Base-by-base conservation (phyloP, 495 filamentous ascomycete species). In the Hypoxylon crocopeplum region DNA sequence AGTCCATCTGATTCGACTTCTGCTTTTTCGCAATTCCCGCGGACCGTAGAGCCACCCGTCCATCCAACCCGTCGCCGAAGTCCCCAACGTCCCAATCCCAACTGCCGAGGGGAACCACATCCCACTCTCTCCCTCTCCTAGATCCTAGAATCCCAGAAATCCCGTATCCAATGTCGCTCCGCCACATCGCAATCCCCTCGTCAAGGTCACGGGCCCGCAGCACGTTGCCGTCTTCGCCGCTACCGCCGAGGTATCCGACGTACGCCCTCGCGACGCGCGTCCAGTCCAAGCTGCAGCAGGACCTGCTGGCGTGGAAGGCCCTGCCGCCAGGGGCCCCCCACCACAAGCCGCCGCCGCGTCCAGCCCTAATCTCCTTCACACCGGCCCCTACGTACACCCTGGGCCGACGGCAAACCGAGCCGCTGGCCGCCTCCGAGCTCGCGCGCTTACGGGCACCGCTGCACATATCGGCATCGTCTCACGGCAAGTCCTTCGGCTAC, bases 331-430 rank as follows among this genome's bases (percentile, higher is more conserved):
- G n/a, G n/a, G n/a, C n/a, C n/a, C n/a, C n/a, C n/a, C n/a, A n/a
- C n/a, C n/a, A n/a, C n/a, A n/a, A n/a, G n/a, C n/a, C n/a, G n/a
- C 52, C 69, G 48, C 72, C 84, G 11, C 73, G 80, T 6, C 91
- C 94, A 21, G 86, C 84, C 36, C 76, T 97, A 51, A 77, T 98
- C 48, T 93, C 91, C 56, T 93, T 94, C 77, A 84, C 88, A 48
- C 91, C 92, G 33, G 74, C 84, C 56, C 90, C 92, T 6, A 89
- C 92, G 51, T 98, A 93, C 75, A 98, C 94, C 22, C 87, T 88
- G 62, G 94, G 94, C 54, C 88, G 94, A 6, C 88, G 94, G 39
- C 92, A 96, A 71, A 76, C 85, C 2, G 78, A 79, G 50, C 53
- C 57, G 10, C 79, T 82, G 1, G 79, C 87, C 48, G 79, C 80